Conservation (phyloP, 1,284 basidiomycete genomes). For the Ceratobasidium papillatum region DNA sequence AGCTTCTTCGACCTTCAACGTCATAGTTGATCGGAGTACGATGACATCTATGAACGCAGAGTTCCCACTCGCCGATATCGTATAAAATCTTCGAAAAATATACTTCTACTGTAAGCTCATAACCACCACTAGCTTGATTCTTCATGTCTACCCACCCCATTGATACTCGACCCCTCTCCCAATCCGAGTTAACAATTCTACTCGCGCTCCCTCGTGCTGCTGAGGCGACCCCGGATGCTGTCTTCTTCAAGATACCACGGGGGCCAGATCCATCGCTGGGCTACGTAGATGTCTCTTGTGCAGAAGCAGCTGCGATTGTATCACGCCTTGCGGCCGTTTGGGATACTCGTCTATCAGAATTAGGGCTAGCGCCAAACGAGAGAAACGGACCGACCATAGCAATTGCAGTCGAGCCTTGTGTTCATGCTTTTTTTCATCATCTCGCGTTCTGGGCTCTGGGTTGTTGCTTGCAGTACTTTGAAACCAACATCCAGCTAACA, state of each 20-base stretch:
- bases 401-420: neutral
- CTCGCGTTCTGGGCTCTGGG: slow-evolving; percentile 32
- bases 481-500: neutral
- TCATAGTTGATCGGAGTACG: neutral
- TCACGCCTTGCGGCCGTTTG: slow-evolving; percentile 16
- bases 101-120: neutral
- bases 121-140: neutral
- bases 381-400: neutral
- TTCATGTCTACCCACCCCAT: neutral
- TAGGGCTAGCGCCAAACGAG: neutral
- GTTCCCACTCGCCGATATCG: no score
- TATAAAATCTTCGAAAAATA: neutral
- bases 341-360: neutral
- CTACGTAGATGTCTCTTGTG: slow-evolving; percentile 18
- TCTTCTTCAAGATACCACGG: slow-evolving; percentile 14
- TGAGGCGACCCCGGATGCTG: neutral
- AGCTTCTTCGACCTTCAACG: neutral
- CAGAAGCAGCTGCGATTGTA: slow-evolving; percentile 13
- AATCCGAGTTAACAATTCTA: slow-evolving; percentile 1
- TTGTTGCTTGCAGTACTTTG: slow-evolving; percentile 16
- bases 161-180: slow-evolving; percentile 9
- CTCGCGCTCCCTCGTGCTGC: slow-evolving; percentile 18
- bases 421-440: slow-evolving; percentile 9
- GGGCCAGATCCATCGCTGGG: slow-evolving; percentile 11
- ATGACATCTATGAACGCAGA: no score